Evolutionary conservation across 805 yeast genomes (phyloP).

Genomic region (Spathaspora sp.): DNA sequence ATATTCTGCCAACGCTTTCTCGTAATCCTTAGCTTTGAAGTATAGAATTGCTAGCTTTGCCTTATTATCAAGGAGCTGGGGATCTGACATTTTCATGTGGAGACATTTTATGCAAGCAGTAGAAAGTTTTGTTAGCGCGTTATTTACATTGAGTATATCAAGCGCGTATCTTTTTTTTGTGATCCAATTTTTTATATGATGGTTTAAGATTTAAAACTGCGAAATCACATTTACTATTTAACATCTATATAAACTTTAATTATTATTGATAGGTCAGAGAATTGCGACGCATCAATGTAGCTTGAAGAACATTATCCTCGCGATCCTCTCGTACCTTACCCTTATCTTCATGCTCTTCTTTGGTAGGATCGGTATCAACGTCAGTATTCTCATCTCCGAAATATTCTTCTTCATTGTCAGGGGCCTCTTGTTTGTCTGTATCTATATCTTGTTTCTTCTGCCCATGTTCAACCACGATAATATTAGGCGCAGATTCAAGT

Average conservation of each 20-base stretch:
- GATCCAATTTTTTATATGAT: not conserved
- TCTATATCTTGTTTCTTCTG: not conserved
- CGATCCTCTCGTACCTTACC: conserved; percentile 4
- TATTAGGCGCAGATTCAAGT: conserved; percentile 12
- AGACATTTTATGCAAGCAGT: not conserved
- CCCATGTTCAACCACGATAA: not conserved
- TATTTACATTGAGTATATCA: not conserved
- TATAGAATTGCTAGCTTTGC: conserved; percentile 24
- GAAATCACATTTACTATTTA: not conserved
- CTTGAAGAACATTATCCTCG: not conserved
- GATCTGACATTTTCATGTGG: conserved; percentile 2
- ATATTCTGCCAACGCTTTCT: conserved; percentile 25
- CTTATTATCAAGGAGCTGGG: conserved; percentile 24
- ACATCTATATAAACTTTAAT: too few species aligned
- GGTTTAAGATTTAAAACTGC: not conserved
- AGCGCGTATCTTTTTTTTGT: not conserved
- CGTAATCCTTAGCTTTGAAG: conserved; percentile 26
- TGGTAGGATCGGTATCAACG: not conserved
- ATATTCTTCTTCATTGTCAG: conserved; percentile 6
- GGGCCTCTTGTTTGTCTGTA: not conserved
- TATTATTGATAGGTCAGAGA: too few species aligned
- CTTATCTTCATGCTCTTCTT: conserved; percentile 2
- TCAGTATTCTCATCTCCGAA: not conserved
- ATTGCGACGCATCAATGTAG: too few species aligned
- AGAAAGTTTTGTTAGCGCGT: not conserved